These are phyloP conservation scores for Lachnellula suecica DNA, from an alignment of 2,329 filamentous ascomycete species.

Conservation along the genomic window DNA sequence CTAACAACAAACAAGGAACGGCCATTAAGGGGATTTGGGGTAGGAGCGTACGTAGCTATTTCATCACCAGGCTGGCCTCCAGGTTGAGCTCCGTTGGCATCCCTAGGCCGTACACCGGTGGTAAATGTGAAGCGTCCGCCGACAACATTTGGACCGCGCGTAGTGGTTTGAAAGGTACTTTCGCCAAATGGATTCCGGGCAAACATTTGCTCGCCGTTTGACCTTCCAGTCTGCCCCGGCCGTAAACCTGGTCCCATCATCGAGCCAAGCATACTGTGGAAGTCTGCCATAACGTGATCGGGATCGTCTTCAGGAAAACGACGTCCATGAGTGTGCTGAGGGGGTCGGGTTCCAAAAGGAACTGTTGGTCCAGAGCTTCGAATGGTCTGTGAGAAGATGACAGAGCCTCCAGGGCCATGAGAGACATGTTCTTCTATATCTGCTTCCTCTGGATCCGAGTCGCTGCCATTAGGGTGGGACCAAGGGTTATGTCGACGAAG, in stretches of 20 bases:
- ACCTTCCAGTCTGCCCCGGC: constrained; percentile 28
- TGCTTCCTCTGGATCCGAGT: constrained; percentile 58
- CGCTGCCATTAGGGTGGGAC: constrained; percentile 27
- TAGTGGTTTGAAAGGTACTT: constrained; percentile 16
- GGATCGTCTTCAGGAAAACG: constrained; percentile 22
- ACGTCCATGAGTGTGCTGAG: constrained; percentile 3
- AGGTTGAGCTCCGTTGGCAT: constrained; percentile 49
- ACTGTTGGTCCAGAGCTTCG: constrained; percentile 11
- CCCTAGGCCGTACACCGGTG: constrained; percentile 44
- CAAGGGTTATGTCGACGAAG: constrained; percentile 30
- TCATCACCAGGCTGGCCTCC: constrained; percentile 45
- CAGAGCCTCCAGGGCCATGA: constrained; percentile 29
- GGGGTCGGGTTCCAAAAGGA: constrained; percentile 1
- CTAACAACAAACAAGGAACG: constrained; percentile 20
- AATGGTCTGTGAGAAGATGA: constrained; percentile 29
- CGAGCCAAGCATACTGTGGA: constrained; percentile 46
- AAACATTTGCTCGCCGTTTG: constrained; percentile 30
- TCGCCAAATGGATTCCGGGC: constrained; percentile 9
- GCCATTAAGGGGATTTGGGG: constrained; percentile 19
- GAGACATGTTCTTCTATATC: constrained; percentile 51
- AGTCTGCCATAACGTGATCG: constrained; percentile 32
- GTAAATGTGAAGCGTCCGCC: constrained; percentile 32
- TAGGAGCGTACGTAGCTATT: constrained; percentile 43
- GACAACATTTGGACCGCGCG: constrained; percentile 18
- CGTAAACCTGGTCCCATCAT: constrained; percentile 37